phyloP scores from a whole-genome alignment of 306 rosid species.

The Prosopis cineraria region DNA sequence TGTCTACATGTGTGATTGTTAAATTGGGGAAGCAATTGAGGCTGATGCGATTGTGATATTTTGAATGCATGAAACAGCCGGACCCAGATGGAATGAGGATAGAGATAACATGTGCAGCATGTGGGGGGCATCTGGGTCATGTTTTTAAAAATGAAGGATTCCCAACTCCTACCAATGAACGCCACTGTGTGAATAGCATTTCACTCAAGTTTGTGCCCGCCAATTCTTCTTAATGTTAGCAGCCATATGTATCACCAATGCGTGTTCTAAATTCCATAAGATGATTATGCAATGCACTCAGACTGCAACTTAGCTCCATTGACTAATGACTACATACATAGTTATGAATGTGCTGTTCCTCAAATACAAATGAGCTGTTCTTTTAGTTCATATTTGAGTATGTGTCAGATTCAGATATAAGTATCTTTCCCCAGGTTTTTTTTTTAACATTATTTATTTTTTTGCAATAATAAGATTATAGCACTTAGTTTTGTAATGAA shows the following conservation, averaged over 20 bases:
- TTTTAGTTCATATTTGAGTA: too few species aligned
- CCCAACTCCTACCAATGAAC: slow-evolving; percentile 73
- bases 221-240: slow-evolving; percentile 36
- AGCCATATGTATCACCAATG: neutral
- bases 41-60: slow-evolving; percentile 29
- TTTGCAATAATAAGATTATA: too few species aligned
- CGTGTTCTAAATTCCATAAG: neutral
- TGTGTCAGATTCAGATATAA: too few species aligned
- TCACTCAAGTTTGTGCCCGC: slow-evolving; percentile 73
- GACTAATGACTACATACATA: neutral
- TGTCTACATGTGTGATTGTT: neutral
- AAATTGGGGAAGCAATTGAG: slow-evolving; percentile 3
- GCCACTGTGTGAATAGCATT: slow-evolving; percentile 85
- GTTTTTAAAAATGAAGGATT: slow-evolving; percentile 90
- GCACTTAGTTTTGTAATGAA: too few species aligned
- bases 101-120: slow-evolving; percentile 90
- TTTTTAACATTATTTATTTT: too few species aligned
- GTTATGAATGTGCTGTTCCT: neutral
- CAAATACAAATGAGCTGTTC: neutral
- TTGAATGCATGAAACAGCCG: slow-evolving; percentile 44
- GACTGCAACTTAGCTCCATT: neutral
- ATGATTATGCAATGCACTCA: slow-evolving; percentile 7
- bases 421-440: neutral
- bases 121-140: slow-evolving; percentile 91
- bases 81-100: slow-evolving; percentile 83